These are phyloP conservation scores for Claviceps sorghi DNA, from an alignment of 2,329 filamentous ascomycete species.

Conservation along the genomic window DNA sequence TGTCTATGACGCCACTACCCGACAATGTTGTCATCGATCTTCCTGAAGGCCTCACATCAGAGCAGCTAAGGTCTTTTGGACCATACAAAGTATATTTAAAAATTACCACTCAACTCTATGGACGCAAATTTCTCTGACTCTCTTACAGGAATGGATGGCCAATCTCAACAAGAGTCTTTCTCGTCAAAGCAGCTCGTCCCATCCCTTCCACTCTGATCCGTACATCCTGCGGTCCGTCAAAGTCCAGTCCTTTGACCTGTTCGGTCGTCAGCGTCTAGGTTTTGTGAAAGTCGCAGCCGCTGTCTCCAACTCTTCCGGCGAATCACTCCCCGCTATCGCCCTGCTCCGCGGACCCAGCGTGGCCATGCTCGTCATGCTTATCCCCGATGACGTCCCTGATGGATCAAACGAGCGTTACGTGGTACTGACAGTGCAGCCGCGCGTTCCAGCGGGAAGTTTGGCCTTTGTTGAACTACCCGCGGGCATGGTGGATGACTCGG, in stretches of 20 bases:
- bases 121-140: not conserved
- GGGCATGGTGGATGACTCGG: constrained; percentile 40
- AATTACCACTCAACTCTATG: not conserved
- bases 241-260: constrained; percentile 40
- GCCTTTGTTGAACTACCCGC: constrained; percentile 43
- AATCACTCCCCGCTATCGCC: constrained; percentile 36
- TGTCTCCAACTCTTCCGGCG: constrained; percentile 32
- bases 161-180: constrained; percentile 31
- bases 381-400: constrained; percentile 32
- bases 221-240: constrained; percentile 36
- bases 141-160: constrained; percentile 31
- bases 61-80: constrained; percentile 28
- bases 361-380: constrained; percentile 42
- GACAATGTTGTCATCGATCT: constrained; percentile 25
- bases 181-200: constrained; percentile 26
- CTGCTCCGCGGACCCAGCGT: constrained; percentile 48
- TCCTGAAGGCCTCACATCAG: constrained; percentile 24
- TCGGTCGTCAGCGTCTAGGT: constrained; percentile 31
- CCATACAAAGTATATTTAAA: constrained; percentile 28
- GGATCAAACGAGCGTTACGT: constrained; percentile 36
- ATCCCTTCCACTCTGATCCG: constrained; percentile 39
- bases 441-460: constrained; percentile 39
- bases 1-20: constrained; percentile 1
- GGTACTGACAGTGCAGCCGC: constrained; percentile 44
- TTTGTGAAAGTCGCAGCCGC: constrained; percentile 41